A percentile compares a stretch with the other conserved stretches of the same genome.
Evolutionary conservation across 495 filamentous ascomycete species (phyloP).

Genomic region (Penicillium lividum): DNA sequence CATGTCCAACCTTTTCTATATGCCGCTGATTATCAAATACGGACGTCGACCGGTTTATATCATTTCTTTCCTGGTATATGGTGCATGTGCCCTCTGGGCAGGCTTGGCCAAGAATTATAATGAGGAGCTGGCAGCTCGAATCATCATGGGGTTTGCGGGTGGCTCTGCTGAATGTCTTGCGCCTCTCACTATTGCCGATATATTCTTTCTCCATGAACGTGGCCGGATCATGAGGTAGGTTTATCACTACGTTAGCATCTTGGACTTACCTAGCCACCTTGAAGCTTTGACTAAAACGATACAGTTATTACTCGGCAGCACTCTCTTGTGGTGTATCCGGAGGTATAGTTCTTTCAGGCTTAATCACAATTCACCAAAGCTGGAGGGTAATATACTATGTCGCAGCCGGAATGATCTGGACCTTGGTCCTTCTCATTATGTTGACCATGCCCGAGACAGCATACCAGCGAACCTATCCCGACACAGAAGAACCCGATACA

Average conservation of each 20-base stretch:
- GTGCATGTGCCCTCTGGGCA: constrained; percentile 44
- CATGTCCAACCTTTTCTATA: constrained; percentile 52
- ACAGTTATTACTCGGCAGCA: constrained; percentile 16
- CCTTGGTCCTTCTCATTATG: not conserved
- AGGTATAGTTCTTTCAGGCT: constrained; percentile 4
- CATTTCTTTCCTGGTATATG: constrained; percentile 46
- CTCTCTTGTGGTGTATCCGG: constrained; percentile 6
- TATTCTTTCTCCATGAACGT: constrained; percentile 60
- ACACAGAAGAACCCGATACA: not conserved
- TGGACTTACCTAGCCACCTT: too few relatives aligned
- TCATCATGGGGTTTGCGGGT: constrained; percentile 50
- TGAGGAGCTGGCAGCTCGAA: constrained; percentile 44
- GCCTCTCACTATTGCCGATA: constrained; percentile 51
- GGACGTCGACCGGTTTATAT: constrained; percentile 55
- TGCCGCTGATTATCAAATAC: constrained; percentile 54
- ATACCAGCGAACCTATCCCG: not conserved
- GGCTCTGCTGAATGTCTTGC: constrained; percentile 53
- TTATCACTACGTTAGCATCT: too few relatives aligned
- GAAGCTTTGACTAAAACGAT: not conserved
- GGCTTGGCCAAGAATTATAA: constrained; percentile 41
- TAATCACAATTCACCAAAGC: constrained; percentile 11
- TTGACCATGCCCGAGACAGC: constrained; percentile 8
- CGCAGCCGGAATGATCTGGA: constrained; percentile 5
- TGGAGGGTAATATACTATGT: constrained; percentile 10
- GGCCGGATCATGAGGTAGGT: constrained; percentile 39